Percentiles rank a stretch among this genome's conserved stretches.
Conservation (phyloP, 495 filamentous ascomycete genomes). For the Pyronema domesticum region DNA sequence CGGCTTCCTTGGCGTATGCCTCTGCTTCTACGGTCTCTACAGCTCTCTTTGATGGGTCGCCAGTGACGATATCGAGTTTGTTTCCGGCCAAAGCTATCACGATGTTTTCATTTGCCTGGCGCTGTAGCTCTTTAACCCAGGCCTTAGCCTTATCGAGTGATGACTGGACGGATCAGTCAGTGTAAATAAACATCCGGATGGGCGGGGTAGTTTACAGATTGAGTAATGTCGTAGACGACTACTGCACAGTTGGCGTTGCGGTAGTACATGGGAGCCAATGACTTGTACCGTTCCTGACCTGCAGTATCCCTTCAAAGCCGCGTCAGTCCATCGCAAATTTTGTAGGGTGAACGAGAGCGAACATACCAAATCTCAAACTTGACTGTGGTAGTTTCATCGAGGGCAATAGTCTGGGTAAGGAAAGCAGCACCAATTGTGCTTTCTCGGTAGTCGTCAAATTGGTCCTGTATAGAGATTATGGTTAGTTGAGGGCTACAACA, state of each 20-base stretch:
- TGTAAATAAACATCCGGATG: background rate
- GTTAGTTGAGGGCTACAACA: background rate
- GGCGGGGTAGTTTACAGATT: constrained; percentile 51
- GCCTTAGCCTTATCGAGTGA: constrained; percentile 96
- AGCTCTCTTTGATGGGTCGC: constrained; percentile 70
- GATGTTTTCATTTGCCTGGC: constrained; percentile 98
- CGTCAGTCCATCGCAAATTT: constrained; percentile 4
- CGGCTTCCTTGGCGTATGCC: constrained; percentile 83
- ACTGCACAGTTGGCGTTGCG: constrained; percentile 97
- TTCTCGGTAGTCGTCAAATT: constrained; percentile 99
- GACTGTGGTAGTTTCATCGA: constrained; percentile 93
- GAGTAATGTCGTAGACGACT: constrained; percentile 97
- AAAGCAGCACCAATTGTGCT: constrained; percentile 98
- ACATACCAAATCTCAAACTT: constrained; percentile 92
- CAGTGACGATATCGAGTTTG: constrained; percentile 78
- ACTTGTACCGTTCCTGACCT: constrained; percentile 96
- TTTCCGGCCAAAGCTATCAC: constrained; percentile 96
- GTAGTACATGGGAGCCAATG: constrained; percentile 97
- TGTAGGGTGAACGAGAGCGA: background rate
- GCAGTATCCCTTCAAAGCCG: constrained; percentile 50
- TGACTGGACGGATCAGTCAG: constrained; percentile 35
- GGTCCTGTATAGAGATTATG: constrained; percentile 43
- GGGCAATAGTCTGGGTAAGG: constrained; percentile 92
- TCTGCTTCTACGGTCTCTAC: constrained; percentile 78
- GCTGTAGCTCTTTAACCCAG: constrained; percentile 98